Base-by-base conservation (phyloP, 2,329 filamentous ascomycete species). In the Pseudomassariella vexata region DNA sequence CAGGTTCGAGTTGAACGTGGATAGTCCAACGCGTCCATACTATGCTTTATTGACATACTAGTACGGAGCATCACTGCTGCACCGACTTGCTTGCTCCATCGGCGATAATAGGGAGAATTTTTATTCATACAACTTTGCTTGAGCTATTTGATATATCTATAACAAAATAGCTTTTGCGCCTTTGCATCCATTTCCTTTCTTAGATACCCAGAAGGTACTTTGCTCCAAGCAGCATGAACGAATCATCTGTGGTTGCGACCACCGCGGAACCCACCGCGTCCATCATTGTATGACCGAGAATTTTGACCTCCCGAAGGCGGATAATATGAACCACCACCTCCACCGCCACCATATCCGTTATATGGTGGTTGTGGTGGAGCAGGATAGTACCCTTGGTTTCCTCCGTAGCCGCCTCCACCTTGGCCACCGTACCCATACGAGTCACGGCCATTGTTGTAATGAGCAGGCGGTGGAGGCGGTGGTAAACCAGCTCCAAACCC, bases 401-500 rank as follows among this genome's bases (percentile, higher is more conserved):
- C 48, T 19, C 49, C 41, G 18, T 46, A 41, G 24, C 36, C 38
- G 9, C 45, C 46, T 26, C 45, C 41, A 25, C 40, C 24, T 17
- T 42, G 34, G 9, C 42, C 34, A 26, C 42, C 24, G 19, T 38
- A 35, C 10, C 24, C 44, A 22, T 50, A 50, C 9, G 30, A 36
- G 17, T 45, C 47, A 18, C 38, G 46, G 12, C 42, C 36, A 19
- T 42, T 41, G 9, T 42, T 37, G 10, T 38, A 30, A 32, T 53
- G 43, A 18, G 41, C 42, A 10, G 48, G 46, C 16, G 61, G 60
- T 15, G 59, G 59, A 12, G 63, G 62, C 7, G 62, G 63, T 17
- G 60, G 61, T 9, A 56, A 41, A 29, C 54, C 53, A 26, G 42
- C 53, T 20, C 50, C 56, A 45, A 63, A 63, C 5, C 54, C 52